phyloP scores from a whole-genome alignment of 2,329 filamentous ascomycete species.

The Beauveria pseudobassiana region DNA sequence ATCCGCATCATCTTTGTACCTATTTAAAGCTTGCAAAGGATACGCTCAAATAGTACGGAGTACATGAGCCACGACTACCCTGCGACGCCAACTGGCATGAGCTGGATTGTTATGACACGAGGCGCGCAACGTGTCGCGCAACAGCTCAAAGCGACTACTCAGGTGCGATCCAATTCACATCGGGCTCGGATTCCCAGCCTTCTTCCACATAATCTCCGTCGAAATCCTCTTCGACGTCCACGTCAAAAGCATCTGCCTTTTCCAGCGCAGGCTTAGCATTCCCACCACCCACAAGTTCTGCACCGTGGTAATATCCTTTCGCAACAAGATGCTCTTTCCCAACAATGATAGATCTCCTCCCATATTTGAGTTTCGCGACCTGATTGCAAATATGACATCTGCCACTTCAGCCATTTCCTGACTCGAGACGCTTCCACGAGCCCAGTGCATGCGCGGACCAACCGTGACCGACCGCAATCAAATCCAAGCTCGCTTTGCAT shows the following conservation, averaged over 20 bases:
- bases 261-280: neutral
- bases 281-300: neutral
- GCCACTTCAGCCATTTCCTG: neutral
- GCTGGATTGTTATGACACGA: no score
- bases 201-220: neutral
- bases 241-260: neutral
- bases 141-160: no score
- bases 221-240: neutral
- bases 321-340: neutral
- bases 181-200: neutral
- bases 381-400: neutral
- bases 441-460: neutral
- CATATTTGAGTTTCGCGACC: neutral
- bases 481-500: neutral
- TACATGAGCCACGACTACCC: no score
- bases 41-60: no score
- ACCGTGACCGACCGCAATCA: neutral
- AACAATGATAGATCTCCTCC: neutral
- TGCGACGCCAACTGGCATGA: no score
- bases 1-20: no score
- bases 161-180: neutral
- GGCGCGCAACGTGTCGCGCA: no score
- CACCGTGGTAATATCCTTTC: neutral
- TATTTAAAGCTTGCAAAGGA: no score
- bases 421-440: neutral